phyloP scores from a whole-genome alignment of 2,329 filamentous ascomycete species.

The Xylariaceae sp. region DNA sequence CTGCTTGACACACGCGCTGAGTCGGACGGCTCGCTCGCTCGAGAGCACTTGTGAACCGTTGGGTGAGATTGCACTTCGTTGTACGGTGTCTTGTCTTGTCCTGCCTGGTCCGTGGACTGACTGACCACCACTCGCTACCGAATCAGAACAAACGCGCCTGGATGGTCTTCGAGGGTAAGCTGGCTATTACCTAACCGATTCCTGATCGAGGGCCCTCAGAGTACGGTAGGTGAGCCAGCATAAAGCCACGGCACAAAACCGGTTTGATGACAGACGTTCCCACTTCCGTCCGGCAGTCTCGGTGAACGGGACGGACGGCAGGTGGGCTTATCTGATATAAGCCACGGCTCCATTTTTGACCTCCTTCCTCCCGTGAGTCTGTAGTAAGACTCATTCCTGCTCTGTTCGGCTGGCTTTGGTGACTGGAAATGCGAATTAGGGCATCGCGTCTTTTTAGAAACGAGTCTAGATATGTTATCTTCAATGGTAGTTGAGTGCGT shows the following conservation, averaged over 20 bases:
- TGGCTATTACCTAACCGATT: no score
- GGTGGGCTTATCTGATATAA: conserved; percentile 6
- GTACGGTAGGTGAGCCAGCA: no score
- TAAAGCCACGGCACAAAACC: no score
- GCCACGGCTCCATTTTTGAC: conserved; percentile 13
- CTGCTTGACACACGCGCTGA: neutral
- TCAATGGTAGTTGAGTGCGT: no score
- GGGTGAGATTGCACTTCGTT: neutral
- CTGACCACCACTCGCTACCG: neutral
- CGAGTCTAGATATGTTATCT: no score
- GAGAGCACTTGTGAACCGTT: neutral
- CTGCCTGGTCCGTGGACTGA: neutral
- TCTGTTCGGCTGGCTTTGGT: neutral
- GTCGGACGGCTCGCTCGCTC: neutral
- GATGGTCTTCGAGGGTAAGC: no score
- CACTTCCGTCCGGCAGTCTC: neutral
- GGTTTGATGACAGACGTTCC: no score
- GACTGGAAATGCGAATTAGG: neutral
- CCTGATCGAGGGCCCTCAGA: no score
- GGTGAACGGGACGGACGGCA: neutral
- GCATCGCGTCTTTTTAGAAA: no score
- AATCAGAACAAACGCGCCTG: neutral
- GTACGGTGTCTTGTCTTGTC: no score
- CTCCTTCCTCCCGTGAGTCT: neutral
- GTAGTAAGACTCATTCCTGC: neutral